Percentiles rank a stretch among this genome's conserved stretches.
Conservation (phyloP, 2,329 filamentous ascomycete genomes). For the Botryotinia globosa region DNA sequence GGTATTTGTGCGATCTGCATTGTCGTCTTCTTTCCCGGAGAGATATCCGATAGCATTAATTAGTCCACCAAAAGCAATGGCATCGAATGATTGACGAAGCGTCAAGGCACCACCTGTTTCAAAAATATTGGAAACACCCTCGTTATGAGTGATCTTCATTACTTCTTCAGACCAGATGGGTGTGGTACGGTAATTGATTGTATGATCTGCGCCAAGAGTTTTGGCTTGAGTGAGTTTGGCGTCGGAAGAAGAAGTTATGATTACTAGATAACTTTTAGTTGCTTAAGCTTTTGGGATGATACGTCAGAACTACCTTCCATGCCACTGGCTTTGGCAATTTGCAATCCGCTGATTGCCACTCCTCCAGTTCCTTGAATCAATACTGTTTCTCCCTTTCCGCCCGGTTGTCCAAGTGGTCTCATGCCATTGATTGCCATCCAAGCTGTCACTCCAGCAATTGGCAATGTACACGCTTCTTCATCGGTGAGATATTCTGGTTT, state of each 20-base stretch:
- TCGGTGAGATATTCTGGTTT: constrained; percentile 56
- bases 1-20: constrained; percentile 54
- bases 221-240: constrained; percentile 47
- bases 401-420: constrained; percentile 48
- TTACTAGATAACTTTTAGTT: constrained; percentile 40
- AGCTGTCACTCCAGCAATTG: constrained; percentile 61
- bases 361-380: constrained; percentile 56
- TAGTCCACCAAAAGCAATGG: constrained; percentile 53
- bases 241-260: constrained; percentile 55
- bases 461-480: constrained; percentile 58
- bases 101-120: constrained; percentile 54
- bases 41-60: constrained; percentile 53
- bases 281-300: neutral
- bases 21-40: constrained; percentile 53
- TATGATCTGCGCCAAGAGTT: constrained; percentile 50
- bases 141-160: constrained; percentile 44
- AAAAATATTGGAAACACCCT: constrained; percentile 54
- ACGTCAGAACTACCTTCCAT: constrained; percentile 43
- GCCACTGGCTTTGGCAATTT: constrained; percentile 53
- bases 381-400: constrained; percentile 46
- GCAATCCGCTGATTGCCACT: constrained; percentile 50
- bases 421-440: constrained; percentile 65
- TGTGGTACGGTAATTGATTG: constrained; percentile 53
- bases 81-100: constrained; percentile 51
- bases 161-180: constrained; percentile 52